Evolutionary conservation across 768 basidiomycete species (phyloP).

Genomic region (Suillus paluster): DNA sequence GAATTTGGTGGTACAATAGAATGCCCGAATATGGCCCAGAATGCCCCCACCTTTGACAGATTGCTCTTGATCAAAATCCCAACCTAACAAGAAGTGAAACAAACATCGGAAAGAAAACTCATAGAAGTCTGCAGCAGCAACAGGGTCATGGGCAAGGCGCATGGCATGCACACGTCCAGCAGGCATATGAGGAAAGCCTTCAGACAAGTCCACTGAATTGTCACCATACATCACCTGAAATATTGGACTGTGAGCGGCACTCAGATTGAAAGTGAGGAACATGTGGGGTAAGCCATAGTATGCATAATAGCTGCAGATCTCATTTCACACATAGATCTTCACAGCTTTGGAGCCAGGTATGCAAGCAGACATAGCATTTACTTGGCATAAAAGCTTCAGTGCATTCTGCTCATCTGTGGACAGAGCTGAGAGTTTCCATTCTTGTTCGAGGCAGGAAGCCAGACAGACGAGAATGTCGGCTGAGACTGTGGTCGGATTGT

Average conservation of each 20-base stretch:
- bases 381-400: constrained; percentile 26
- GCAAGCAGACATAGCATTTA: constrained; percentile 34
- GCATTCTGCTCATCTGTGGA: constrained; percentile 22
- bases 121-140: constrained; percentile 40
- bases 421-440: constrained; percentile 10
- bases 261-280: constrained; percentile 32
- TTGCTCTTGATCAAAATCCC: constrained; percentile 25
- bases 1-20: constrained; percentile 31
- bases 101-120: constrained; percentile 26
- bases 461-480: constrained; percentile 4
- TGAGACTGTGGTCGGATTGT: constrained; percentile 13
- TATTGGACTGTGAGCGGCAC: constrained; percentile 26
- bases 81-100: constrained; percentile 33
- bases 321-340: constrained; percentile 27
- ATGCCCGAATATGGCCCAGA: constrained; percentile 33
- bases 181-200: constrained; percentile 24
- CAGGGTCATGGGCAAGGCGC: constrained; percentile 36
- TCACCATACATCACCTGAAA: constrained; percentile 37
- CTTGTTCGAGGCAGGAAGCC: constrained; percentile 15
- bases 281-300: constrained; percentile 34
- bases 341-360: constrained; percentile 36
- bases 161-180: constrained; percentile 22
- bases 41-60: constrained; percentile 25
- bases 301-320: constrained; percentile 32
- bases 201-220: background rate